phyloP scores from a whole-genome alignment of 2,329 filamentous ascomycete species.

The Pseudopithomyces chartarum region DNA sequence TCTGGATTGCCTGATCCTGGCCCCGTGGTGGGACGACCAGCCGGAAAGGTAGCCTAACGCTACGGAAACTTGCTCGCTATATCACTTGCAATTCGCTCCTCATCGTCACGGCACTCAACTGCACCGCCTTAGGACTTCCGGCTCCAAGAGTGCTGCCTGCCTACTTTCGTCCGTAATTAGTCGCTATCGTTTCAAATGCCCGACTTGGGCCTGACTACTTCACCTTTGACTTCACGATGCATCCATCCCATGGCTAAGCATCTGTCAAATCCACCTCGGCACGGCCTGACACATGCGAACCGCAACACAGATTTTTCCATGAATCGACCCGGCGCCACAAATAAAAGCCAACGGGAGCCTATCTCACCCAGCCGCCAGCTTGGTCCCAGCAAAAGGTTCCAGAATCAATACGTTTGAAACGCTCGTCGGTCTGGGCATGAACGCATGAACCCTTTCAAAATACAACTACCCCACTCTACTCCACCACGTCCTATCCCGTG shows the following conservation, averaged over 20 bases:
- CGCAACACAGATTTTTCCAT: background rate
- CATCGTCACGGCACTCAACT: background rate
- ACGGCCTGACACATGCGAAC: constrained; percentile 3
- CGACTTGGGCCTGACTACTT: background rate
- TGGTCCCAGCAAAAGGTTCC: background rate
- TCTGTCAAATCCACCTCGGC: background rate
- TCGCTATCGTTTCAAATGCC: constrained; percentile 2
- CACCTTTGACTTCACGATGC: background rate
- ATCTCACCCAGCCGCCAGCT: constrained; percentile 1
- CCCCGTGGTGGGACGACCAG: background rate
- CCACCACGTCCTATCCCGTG: background rate
- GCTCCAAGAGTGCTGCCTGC: background rate
- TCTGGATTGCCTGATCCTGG: background rate
- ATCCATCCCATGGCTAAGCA: background rate
- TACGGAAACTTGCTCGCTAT: background rate
- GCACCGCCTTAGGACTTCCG: background rate
- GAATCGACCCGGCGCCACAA: background rate
- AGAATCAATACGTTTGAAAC: constrained; percentile 5
- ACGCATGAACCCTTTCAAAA: constrained; percentile 6
- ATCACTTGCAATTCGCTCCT: background rate
- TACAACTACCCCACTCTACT: background rate
- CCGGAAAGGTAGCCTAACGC: background rate
- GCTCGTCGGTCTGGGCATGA: constrained; percentile 1
- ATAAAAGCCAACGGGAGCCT: background rate
- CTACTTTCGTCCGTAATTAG: background rate